Evolutionary conservation across 2,329 filamentous ascomycete genomes (phyloP).

Genomic region (Phaeosphaeriaceae sp.): DNA sequence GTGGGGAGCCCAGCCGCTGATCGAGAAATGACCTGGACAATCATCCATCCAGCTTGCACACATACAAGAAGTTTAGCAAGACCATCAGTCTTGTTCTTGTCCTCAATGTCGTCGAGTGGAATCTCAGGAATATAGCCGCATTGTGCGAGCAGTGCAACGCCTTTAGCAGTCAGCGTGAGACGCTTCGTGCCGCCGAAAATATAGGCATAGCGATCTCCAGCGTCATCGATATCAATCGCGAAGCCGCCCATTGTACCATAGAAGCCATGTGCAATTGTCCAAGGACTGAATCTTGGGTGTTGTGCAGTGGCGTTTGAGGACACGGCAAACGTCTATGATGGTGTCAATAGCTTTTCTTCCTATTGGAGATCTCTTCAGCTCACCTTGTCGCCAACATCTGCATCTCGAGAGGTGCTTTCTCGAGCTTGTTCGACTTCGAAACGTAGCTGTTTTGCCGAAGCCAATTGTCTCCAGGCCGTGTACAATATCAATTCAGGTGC

Average conservation of each 20-base stretch:
- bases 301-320: neutral
- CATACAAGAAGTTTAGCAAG: slow-evolving; percentile 28
- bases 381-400: neutral
- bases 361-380: too few relatives aligned
- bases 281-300: neutral
- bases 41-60: slow-evolving; percentile 36
- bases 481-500: slow-evolving; percentile 20
- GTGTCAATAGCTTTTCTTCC: too few relatives aligned
- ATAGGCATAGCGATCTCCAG: neutral
- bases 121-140: slow-evolving; percentile 3
- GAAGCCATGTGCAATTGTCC: slow-evolving; percentile 18
- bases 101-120: slow-evolving; percentile 16
- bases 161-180: slow-evolving; percentile 8
- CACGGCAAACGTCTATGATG: neutral
- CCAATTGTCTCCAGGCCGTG: slow-evolving; percentile 17
- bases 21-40: slow-evolving; percentile 28
- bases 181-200: slow-evolving; percentile 5
- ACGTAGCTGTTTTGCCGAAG: slow-evolving; percentile 13
- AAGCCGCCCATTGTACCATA: slow-evolving; percentile 26
- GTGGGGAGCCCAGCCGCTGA: slow-evolving; percentile 22
- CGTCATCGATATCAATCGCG: slow-evolving; percentile 16
- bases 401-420: neutral
- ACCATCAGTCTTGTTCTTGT: slow-evolving; percentile 27
- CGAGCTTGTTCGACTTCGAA: slow-evolving; percentile 4
- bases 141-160: slow-evolving; percentile 6